phyloP scores from a whole-genome alignment of 441 rosid species.

The Populus hybrid region DNA sequence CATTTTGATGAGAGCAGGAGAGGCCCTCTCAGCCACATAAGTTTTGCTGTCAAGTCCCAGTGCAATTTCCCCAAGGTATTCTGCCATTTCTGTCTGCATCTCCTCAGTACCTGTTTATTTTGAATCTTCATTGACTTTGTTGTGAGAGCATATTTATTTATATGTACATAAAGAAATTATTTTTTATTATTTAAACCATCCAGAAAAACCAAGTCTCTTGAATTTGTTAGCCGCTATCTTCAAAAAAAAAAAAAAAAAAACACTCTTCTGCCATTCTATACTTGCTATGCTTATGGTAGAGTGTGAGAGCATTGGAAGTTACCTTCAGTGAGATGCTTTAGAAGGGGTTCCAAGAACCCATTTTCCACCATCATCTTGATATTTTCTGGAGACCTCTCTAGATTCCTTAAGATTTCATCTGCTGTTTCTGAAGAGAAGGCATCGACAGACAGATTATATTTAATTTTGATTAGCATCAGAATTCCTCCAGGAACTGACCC shows the following conservation, averaged over 20 bases:
- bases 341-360: constrained; percentile 78
- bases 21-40: constrained; percentile 68
- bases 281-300: background rate
- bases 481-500: constrained; percentile 67
- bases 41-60: constrained; percentile 58
- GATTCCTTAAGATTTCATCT: constrained; percentile 56
- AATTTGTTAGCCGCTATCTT: background rate
- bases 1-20: constrained; percentile 59
- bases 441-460: constrained; percentile 49
- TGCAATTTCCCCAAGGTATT: constrained; percentile 61
- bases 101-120: constrained; percentile 56
- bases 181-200: background rate
- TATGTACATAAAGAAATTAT: background rate
- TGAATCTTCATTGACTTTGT: constrained; percentile 1
- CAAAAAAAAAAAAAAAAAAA: background rate
- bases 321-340: constrained; percentile 71
- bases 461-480: constrained; percentile 66
- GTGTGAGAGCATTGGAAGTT: constrained; percentile 5
- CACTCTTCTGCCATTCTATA: background rate
- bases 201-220: background rate
- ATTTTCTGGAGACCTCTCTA: constrained; percentile 53
- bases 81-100: constrained; percentile 66
- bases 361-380: constrained; percentile 87
- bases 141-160: constrained; percentile 8
- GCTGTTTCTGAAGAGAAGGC: constrained; percentile 57